A percentile compares a stretch with the other conserved stretches of the same genome.
phyloP scores from a whole-genome alignment of 352 stramenopile genomes.

The Aphanomyces euteiches region DNA sequence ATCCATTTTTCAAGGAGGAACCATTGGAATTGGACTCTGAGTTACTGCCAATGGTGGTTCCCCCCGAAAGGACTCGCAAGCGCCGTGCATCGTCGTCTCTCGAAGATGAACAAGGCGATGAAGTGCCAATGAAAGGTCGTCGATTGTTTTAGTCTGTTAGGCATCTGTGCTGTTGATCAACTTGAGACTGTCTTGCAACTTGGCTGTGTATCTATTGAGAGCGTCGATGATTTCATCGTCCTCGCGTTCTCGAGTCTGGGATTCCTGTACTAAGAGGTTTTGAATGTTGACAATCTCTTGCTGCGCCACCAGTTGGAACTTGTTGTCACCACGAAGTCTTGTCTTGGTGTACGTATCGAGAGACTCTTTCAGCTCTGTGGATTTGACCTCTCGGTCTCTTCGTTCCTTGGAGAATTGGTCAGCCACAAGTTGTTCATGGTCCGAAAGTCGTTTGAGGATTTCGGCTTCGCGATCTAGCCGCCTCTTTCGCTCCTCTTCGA shows the following conservation, averaged over 20 bases:
- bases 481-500: conserved; percentile 81
- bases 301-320: conserved; percentile 66
- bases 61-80: conserved; percentile 22
- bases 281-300: conserved; percentile 74
- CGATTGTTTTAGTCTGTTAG: conserved; percentile 35
- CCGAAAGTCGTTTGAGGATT: conserved; percentile 88
- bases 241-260: conserved; percentile 79
- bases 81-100: conserved; percentile 20
- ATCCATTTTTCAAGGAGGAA: conserved; percentile 61
- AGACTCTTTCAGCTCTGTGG: conserved; percentile 62
- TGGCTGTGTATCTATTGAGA: conserved; percentile 90
- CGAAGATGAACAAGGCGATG: conserved; percentile 21
- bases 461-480: conserved; percentile 79
- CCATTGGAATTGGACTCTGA: conserved; percentile 34
- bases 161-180: conserved; percentile 85
- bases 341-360: conserved; percentile 68
- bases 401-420: conserved; percentile 30
- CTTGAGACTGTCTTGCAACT: conserved; percentile 91
- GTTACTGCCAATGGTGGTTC: conserved; percentile 24
- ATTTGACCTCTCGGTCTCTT: conserved; percentile 61
- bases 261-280: conserved; percentile 65
- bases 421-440: conserved; percentile 64
- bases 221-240: conserved; percentile 93
- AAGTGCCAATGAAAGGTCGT: conserved; percentile 25
- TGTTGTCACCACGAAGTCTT: conserved; percentile 66